Evolutionary conservation across 345 rosid species (phyloP), one percentile per base, ranked within the genome.

Genomic region (Kandelia obovata): DNA sequence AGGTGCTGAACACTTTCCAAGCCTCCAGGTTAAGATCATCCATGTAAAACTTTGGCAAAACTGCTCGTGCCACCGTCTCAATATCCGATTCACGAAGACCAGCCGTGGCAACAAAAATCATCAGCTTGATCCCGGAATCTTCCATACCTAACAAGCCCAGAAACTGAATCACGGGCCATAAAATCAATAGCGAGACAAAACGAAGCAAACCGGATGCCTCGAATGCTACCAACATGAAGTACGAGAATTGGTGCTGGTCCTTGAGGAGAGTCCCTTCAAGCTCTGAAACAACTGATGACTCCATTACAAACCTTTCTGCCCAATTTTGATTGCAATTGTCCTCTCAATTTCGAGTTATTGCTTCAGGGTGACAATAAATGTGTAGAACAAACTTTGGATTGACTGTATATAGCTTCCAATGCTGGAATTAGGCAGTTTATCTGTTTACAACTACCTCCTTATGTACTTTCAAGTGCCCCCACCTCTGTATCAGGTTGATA

Each of bases 141-240:
- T 55, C 80, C 75, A 78, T 62, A 51, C 87, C 97, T 1, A 82
- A 56, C 61, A 30, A 30, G 20, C 83, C 82, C 1, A 91, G 85
- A 23, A 85, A 70, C 65, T 80, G 68, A 49, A 93, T 83, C 63
- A 86, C 71, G 2, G 98, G 98, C 94, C 92, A 89, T 0, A 84
- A 57, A 53, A 85, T 27, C 64, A 93, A 53, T 73, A 93, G 21
- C 58, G 79, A 21, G 5, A 81, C 80, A 39, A 91, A 93, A n/a
- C 97, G 94, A 30, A 91, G 25, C 56, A 89, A 63, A 70, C 97
- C 93, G 2, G 97, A 89, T 0, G 97, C 88, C 73, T 93, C 98
- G 25, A 93, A 93, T 30, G 96, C 96, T 5, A 91, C 85, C 58
- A 91, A 75, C 98, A 93, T 91, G 87, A 89, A 93, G 85, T 91